Evolutionary conservation across 192 early-diverging fungal species (phyloP).

Genomic region (Backusella morwellensis): DNA sequence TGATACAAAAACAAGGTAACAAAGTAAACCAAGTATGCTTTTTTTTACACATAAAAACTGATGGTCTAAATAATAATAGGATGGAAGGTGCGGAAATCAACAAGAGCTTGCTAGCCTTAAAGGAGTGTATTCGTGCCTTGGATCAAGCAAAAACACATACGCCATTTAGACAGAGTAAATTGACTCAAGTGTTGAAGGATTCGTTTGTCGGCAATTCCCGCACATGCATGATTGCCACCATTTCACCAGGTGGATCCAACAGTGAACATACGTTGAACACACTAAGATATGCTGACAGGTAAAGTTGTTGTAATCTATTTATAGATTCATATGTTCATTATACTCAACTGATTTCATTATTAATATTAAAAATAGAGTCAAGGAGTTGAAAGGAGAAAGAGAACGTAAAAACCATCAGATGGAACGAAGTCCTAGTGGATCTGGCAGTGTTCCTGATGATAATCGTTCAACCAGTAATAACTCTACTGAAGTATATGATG

Average conservation of each 20-base stretch:
- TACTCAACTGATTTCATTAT: neutral
- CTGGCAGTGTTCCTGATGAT: constrained; percentile 12
- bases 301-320: neutral
- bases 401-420: constrained; percentile 22
- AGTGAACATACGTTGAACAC: constrained; percentile 97
- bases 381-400: constrained; percentile 47
- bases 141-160: constrained; percentile 93
- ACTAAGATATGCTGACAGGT: constrained; percentile 93
- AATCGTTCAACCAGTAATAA: neutral
- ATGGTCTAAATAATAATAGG: constrained; percentile 33
- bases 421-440: constrained; percentile 1
- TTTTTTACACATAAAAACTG: neutral
- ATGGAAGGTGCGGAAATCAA: constrained; percentile 99
- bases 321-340: neutral
- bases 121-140: constrained; percentile 96
- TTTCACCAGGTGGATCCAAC: constrained; percentile 94
- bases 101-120: constrained; percentile 93
- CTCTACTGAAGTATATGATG: neutral
- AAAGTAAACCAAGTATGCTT: neutral
- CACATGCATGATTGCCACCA: constrained; percentile 98
- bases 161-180: constrained; percentile 96
- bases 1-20: constrained; percentile 84
- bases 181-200: constrained; percentile 96
- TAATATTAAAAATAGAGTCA: constrained; percentile 17
- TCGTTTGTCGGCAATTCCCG: constrained; percentile 97